Evolutionary conservation across 768 basidiomycete genomes (phyloP).

Genomic region (Cytidiella melzeri): DNA sequence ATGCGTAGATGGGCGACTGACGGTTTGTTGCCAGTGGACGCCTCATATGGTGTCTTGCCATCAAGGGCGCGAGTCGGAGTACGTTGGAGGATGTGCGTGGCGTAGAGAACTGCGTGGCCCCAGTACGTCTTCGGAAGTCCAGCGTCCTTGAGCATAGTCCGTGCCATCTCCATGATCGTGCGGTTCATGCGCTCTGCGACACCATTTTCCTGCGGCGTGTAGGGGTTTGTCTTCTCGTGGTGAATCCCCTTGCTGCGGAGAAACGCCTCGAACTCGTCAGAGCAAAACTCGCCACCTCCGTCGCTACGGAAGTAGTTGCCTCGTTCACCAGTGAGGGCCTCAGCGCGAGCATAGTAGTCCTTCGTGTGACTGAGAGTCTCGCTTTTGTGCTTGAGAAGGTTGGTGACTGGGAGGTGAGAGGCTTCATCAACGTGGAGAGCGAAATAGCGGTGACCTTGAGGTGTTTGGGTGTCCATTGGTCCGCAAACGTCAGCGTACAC

Average conservation of each 20-base stretch:
- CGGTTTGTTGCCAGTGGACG: slow-evolving; percentile 11
- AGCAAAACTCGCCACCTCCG: slow-evolving; percentile 26
- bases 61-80: slow-evolving; percentile 7
- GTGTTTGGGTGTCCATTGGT: slow-evolving; percentile 27
- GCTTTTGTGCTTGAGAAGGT: slow-evolving; percentile 27
- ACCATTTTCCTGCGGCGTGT: slow-evolving; percentile 40
- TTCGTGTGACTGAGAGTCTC: slow-evolving; percentile 26
- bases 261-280: slow-evolving; percentile 16
- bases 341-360: slow-evolving; percentile 26
- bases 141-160: slow-evolving; percentile 20
- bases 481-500: slow-evolving; percentile 42
- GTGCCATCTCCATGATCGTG: slow-evolving; percentile 16
- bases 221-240: slow-evolving; percentile 32
- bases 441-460: slow-evolving; percentile 18
- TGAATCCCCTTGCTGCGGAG: slow-evolving; percentile 29
- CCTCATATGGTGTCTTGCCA: slow-evolving; percentile 17
- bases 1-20: slow-evolving; percentile 13
- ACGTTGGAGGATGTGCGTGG: slow-evolving; percentile 15
- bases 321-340: slow-evolving; percentile 23
- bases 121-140: slow-evolving; percentile 20
- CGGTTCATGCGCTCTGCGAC: slow-evolving; percentile 28
- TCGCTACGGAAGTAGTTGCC: slow-evolving; percentile 28
- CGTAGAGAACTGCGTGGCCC: slow-evolving; percentile 22
- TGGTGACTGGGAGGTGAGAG: slow-evolving; percentile 18
- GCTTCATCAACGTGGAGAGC: slow-evolving; percentile 27